These are phyloP conservation scores for Venturia oleaginea DNA, from an alignment of 2,329 filamentous ascomycete genomes.

Conservation along the genomic window DNA sequence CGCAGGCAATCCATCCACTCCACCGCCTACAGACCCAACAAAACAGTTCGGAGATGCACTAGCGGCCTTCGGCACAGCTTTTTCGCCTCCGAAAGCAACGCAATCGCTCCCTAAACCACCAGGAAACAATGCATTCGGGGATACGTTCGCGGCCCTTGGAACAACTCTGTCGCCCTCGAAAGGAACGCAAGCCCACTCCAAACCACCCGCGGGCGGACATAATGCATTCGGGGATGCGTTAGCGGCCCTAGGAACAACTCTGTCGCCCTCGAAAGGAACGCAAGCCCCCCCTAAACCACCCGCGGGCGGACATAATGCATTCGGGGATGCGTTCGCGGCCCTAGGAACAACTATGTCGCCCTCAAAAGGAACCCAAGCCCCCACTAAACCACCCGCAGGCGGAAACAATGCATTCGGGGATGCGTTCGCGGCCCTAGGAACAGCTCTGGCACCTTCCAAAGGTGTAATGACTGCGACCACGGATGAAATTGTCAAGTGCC, in stretches of 20 bases:
- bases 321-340: no score
- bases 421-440: background rate
- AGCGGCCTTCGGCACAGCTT: background rate
- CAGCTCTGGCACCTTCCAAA: background rate
- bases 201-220: no score
- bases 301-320: no score
- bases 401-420: background rate
- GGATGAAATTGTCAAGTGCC: slow-evolving; percentile 1
- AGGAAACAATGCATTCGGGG: no score
- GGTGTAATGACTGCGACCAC: background rate
- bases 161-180: no score
- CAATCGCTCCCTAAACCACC: no score
- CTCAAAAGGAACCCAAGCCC: background rate
- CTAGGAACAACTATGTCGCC: background rate
- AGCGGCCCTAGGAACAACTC: no score
- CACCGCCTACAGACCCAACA: background rate
- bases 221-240: no score
- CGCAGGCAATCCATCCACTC: background rate
- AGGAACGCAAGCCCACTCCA: no score
- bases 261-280: background rate
- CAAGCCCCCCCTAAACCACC: no score
- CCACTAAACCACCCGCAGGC: background rate
- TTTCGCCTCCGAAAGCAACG: no score
- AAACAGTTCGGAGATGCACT: background rate
- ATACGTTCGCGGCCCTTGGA: no score